Conservation (phyloP, 345 rosid species). For the Brassica rapa region DNA sequence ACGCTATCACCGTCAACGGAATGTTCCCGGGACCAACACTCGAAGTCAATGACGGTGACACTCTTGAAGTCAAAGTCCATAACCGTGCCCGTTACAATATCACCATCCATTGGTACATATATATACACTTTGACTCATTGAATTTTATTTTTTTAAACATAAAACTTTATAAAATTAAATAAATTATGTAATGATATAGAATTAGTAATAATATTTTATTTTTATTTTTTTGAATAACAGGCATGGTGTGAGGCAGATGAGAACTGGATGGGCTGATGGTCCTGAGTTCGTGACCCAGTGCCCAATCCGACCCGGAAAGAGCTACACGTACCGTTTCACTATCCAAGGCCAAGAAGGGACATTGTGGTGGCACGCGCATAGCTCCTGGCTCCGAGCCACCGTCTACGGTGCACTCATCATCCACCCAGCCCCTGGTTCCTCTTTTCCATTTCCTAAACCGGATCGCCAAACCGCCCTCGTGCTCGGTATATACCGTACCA, state of each 20-base stretch:
- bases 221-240: slow-evolving; percentile 35
- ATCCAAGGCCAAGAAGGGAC: slow-evolving; percentile 82
- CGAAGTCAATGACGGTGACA: slow-evolving; percentile 73
- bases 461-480: slow-evolving; percentile 62
- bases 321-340: slow-evolving; percentile 82
- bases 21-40: slow-evolving; percentile 91
- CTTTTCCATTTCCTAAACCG: slow-evolving; percentile 79
- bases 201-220: neutral
- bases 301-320: slow-evolving; percentile 84
- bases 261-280: slow-evolving; percentile 95
- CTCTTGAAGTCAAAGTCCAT: slow-evolving; percentile 62
- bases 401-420: slow-evolving; percentile 89
- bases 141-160: neutral
- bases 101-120: slow-evolving; percentile 78
- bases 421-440: slow-evolving; percentile 58
- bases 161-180: neutral
- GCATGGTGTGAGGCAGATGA: slow-evolving; percentile 88
- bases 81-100: slow-evolving; percentile 71
- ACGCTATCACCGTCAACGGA: slow-evolving; percentile 81
- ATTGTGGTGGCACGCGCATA: slow-evolving; percentile 98
- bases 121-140: neutral
- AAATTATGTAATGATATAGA: neutral
- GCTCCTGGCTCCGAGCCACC: slow-evolving; percentile 96
- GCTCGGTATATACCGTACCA: slow-evolving; percentile 55
- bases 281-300: slow-evolving; percentile 95